Evolutionary conservation across 768 basidiomycete genomes (phyloP).

Genomic region (Ephemerocybe angulata): DNA sequence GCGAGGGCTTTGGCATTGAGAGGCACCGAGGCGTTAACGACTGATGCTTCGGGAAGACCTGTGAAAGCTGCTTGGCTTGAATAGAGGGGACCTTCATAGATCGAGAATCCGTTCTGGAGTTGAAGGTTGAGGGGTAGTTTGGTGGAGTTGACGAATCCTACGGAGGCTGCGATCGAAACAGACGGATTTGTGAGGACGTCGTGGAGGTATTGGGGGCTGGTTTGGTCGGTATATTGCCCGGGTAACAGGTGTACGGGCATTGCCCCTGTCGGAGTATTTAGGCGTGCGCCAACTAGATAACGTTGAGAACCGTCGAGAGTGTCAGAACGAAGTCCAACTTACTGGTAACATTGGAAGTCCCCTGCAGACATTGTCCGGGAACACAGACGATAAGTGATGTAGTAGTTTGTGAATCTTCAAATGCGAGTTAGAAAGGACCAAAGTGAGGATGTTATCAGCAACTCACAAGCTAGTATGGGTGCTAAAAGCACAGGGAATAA

Average conservation of each 20-base stretch:
- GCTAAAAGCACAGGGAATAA: constrained; percentile 5
- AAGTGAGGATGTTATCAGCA: not conserved
- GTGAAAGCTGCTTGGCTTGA: constrained; percentile 62
- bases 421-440: constrained; percentile 17
- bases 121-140: constrained; percentile 65
- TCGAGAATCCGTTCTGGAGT: constrained; percentile 62
- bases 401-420: constrained; percentile 47
- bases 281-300: constrained; percentile 60
- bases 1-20: constrained; percentile 59
- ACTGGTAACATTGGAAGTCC: constrained; percentile 71
- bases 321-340: constrained; percentile 13
- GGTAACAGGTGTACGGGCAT: constrained; percentile 64
- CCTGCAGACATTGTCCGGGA: constrained; percentile 87
- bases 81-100: constrained; percentile 62
- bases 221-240: constrained; percentile 69
- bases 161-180: constrained; percentile 51
- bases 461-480: constrained; percentile 7
- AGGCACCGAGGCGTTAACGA: constrained; percentile 45
- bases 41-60: constrained; percentile 48
- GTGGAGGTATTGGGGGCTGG: constrained; percentile 71
- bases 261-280: constrained; percentile 53
- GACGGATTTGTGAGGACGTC: constrained; percentile 62
- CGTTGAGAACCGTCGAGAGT: constrained; percentile 5
- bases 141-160: constrained; percentile 61
- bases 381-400: constrained; percentile 67